These are phyloP conservation scores for Blyttiomyces sp. DNA, from an alignment of 371 early-diverging fungal genomes.

Conservation along the genomic window DNA sequence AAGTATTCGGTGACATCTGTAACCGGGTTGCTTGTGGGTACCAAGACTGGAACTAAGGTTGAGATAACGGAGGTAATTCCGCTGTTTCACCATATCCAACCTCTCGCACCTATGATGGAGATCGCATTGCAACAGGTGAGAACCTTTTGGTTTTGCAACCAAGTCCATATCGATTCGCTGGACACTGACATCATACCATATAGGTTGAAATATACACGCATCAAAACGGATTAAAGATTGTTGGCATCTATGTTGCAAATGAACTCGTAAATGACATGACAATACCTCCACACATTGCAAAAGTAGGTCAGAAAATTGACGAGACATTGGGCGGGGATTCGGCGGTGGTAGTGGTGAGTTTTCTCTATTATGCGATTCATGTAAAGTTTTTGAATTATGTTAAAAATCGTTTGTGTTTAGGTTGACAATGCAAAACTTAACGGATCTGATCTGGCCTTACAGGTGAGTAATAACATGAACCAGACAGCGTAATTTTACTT, in stretches of 20 bases:
- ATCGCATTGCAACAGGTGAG: constrained; percentile 71
- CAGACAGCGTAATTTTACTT: no score
- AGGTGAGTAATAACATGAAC: no score
- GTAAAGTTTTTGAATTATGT: background rate
- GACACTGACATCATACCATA: background rate
- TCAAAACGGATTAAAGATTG: constrained; percentile 36
- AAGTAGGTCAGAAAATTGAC: constrained; percentile 52
- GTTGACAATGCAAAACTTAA: constrained; percentile 10
- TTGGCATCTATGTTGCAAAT: constrained; percentile 65
- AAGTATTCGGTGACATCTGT: constrained; percentile 72
- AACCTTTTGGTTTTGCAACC: constrained; percentile 2
- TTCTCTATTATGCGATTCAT: background rate
- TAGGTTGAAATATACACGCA: constrained; percentile 33
- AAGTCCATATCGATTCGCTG: background rate
- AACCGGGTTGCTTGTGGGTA: constrained; percentile 64
- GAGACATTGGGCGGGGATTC: constrained; percentile 21
- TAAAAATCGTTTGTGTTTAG: no score
- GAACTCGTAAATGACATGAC: constrained; percentile 40
- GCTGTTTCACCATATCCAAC: constrained; percentile 73
- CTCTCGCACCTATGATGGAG: constrained; percentile 74
- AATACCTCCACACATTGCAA: constrained; percentile 50
- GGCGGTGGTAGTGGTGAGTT: constrained; percentile 22
- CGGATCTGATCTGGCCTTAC: background rate
- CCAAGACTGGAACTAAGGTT: constrained; percentile 23
- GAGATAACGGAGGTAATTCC: constrained; percentile 65